Evolutionary conservation across 352 stramenopile genomes (phyloP), one percentile per base, ranked within the genome.

Genomic region (Globisporangium cederbergense): DNA sequence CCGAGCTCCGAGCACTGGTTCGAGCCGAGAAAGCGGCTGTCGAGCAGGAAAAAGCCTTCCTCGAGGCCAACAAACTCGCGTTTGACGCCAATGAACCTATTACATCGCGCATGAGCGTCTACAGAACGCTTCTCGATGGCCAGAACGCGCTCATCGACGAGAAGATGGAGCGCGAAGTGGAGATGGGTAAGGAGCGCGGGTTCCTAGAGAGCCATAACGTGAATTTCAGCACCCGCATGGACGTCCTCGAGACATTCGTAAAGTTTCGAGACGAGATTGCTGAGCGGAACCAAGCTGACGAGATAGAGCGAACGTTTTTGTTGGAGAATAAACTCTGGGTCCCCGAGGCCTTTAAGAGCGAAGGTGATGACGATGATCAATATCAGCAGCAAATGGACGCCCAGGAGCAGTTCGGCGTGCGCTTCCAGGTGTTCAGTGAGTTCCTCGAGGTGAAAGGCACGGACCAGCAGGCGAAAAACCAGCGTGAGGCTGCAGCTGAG

Each of bases 111-210:
- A n/a, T 79, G 36, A 53, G 22, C 1, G 67, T 86, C 4, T 88
- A 82, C 32, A 55, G 73, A 49, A 75, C 67, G 38, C 76, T 90
- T 25, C 62, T 90, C 2, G 66, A 72, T 4, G 69, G 68, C 0
- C 81, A 86, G 38, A 75, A 74, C 47, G 61, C 67, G 9, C 58
- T 89, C 36, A 83, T 86, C 6, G 81, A 90, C 14, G 81, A 88
- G 52, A 85, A 84, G 54, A 72, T 87, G 68, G 67, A 86, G 65
- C 70, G 78, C 0, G 76, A 90, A 42, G 51, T 86, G 7, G 60
- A 69, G 18, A 14, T 72, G 1, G 71, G 67, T 40, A 69, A 67
- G 25, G 74, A 85, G 53, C 70, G 65, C 9, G 70, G 61, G 5
- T 76, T 72, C n/a, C 58, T 83, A 0, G 65, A 71, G 52, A 59